These are phyloP conservation scores for Trichoderma erinaceum DNA, from an alignment of 495 filamentous ascomycete genomes.

Conservation along the genomic window DNA sequence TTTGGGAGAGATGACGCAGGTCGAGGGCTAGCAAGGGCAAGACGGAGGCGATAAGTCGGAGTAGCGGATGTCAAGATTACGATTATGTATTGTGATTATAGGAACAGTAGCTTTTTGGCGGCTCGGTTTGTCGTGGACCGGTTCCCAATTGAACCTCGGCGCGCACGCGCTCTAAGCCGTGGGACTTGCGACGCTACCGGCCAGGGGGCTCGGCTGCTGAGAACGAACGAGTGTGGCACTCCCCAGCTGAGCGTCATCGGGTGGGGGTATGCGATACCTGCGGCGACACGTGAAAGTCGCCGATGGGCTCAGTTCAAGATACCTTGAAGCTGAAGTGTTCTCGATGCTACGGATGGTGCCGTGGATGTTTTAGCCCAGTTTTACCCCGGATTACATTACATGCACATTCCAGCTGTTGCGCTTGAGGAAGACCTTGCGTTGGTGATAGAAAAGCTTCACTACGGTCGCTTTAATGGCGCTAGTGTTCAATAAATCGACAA, in stretches of 20 bases:
- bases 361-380: not conserved
- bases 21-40: not conserved
- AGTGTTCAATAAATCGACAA: too few relatives aligned
- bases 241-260: not conserved
- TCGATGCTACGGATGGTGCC: not conserved
- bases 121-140: constrained; percentile 9
- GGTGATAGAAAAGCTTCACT: not conserved
- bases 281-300: constrained; percentile 6
- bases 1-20: not conserved
- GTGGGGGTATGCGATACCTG: not conserved
- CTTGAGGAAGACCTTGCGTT: not conserved
- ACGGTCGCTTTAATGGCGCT: too few relatives aligned
- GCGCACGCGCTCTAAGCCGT: not conserved
- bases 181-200: constrained; percentile 3
- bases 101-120: not conserved
- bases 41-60: not conserved
- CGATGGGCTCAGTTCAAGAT: not conserved
- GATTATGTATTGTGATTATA: not conserved
- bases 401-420: not conserved
- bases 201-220: constrained; percentile 10
- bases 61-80: not conserved
- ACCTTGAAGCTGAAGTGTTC: not conserved
- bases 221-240: not conserved
- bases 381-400: not conserved
- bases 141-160: constrained; percentile 12